Conservation (phyloP, 2,329 filamentous ascomycete species). For the Exophiala lecanii-corni region DNA sequence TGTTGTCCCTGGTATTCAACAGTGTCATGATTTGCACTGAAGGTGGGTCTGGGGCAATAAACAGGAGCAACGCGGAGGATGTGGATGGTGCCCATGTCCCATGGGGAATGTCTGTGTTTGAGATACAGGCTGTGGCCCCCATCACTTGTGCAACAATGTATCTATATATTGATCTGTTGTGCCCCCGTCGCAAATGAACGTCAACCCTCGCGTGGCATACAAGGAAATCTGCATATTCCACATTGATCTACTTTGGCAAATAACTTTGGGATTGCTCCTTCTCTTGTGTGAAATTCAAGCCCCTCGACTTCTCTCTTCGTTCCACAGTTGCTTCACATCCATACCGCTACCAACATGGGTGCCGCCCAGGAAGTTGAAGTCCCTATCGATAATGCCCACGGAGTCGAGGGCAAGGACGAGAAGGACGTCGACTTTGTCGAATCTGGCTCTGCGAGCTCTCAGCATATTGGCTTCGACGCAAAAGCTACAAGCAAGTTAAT, state of each 20-base stretch:
- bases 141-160: constrained; percentile 4
- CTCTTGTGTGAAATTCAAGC: neutral
- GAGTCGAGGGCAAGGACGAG: constrained; percentile 3
- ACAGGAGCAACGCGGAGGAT: constrained; percentile 15
- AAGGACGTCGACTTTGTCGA: constrained; percentile 24
- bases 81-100: too few species aligned
- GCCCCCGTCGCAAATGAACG: constrained; percentile 6
- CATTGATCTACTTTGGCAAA: too few species aligned
- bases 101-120: too few species aligned
- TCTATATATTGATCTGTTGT: constrained; percentile 15
- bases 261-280: too few species aligned
- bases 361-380: constrained; percentile 7
- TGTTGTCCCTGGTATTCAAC: too few species aligned
- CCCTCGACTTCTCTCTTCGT: neutral
- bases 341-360: constrained; percentile 9
- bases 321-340: neutral
- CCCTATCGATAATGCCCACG: constrained; percentile 5
- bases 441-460: constrained; percentile 19
- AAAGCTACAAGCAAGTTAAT: constrained; percentile 25
- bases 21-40: neutral
- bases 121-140: constrained; percentile 5
- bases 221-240: neutral
- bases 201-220: neutral
- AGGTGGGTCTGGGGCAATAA: constrained; percentile 13
- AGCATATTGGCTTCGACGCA: constrained; percentile 24